phyloP scores from a whole-genome alignment of 495 filamentous ascomycete species.

The Lineolata rhizophorae region DNA sequence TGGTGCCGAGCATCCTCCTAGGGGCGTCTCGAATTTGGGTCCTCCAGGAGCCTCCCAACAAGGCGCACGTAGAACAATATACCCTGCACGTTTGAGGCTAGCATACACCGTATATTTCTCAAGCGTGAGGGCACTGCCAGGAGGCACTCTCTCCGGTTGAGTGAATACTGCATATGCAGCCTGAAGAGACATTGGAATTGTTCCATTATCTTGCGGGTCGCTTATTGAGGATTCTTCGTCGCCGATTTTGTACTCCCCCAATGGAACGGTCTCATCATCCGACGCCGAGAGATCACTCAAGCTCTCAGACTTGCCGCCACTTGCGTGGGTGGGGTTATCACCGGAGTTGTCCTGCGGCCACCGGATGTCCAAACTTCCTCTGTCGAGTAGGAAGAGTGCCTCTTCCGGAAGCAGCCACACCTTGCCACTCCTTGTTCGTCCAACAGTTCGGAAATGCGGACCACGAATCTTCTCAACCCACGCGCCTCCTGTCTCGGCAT shows the following conservation, averaged over 20 bases:
- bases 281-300: too few species aligned
- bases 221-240: too few species aligned
- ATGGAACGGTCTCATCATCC: too few species aligned
- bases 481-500: slow-evolving; percentile 21
- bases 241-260: too few species aligned
- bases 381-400: slow-evolving; percentile 67
- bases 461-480: slow-evolving; percentile 28
- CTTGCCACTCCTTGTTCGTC: slow-evolving; percentile 26
- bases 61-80: slow-evolving; percentile 50
- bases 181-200: slow-evolving; percentile 64
- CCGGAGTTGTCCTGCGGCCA: slow-evolving; percentile 55
- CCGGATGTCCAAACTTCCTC: slow-evolving; percentile 66
- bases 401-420: slow-evolving; percentile 85
- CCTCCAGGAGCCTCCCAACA: slow-evolving; percentile 28
- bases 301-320: too few species aligned
- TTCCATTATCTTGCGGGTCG: slow-evolving; percentile 8
- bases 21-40: too few species aligned
- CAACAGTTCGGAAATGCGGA: slow-evolving; percentile 32
- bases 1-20: too few species aligned
- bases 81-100: slow-evolving; percentile 63
- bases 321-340: too few species aligned
- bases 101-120: slow-evolving; percentile 77
- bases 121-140: slow-evolving; percentile 40
- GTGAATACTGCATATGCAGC: slow-evolving; percentile 68
- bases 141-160: slow-evolving; percentile 34